Evolutionary conservation across 2,329 filamentous ascomycete genomes (phyloP).

Genomic region (Massarina eburnea): DNA sequence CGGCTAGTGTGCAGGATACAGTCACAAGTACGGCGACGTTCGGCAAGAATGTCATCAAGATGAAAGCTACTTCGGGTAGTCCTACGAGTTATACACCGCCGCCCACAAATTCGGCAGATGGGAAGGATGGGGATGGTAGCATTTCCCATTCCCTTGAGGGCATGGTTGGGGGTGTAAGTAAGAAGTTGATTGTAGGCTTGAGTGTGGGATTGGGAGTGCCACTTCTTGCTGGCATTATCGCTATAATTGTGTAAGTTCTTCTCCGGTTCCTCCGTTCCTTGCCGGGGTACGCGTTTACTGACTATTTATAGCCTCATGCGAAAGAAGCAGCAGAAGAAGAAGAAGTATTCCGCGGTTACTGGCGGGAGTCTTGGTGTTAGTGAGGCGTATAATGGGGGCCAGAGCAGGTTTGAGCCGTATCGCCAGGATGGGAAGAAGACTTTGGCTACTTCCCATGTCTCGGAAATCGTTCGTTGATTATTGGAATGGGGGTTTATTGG

Average conservation of each 20-base stretch:
- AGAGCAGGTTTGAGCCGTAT: too few species aligned
- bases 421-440: too few species aligned
- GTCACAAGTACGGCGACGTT: constrained; percentile 45
- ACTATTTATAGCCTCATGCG: neutral
- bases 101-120: constrained; percentile 12
- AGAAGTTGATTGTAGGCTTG: constrained; percentile 53
- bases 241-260: constrained; percentile 7
- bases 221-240: constrained; percentile 32
- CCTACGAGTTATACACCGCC: constrained; percentile 49
- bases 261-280: neutral
- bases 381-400: neutral
- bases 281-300: too few species aligned
- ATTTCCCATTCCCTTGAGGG: constrained; percentile 16
- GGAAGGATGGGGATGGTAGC: neutral
- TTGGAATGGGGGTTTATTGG: too few species aligned
- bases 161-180: constrained; percentile 41
- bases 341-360: neutral
- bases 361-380: neutral
- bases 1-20: constrained; percentile 34
- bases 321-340: neutral
- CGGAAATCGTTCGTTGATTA: too few species aligned
- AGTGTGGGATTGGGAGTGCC: constrained; percentile 52
- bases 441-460: too few species aligned
- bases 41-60: constrained; percentile 41
- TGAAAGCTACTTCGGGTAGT: constrained; percentile 47